Conservation (phyloP, 371 early-diverging fungal species). For the Apophysomyces ossiformis region DNA sequence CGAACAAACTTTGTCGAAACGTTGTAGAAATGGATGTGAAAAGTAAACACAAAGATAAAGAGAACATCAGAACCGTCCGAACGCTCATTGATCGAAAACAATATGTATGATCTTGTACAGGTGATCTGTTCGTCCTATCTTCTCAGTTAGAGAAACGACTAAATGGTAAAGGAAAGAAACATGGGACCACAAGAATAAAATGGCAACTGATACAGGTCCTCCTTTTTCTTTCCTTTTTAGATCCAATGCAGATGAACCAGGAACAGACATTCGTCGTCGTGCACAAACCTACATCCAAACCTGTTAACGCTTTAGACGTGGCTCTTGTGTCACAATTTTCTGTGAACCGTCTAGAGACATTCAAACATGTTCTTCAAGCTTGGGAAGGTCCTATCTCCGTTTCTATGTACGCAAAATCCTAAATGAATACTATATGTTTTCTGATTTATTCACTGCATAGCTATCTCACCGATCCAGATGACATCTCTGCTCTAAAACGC, state of each 20-base stretch:
- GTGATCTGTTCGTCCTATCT: constrained; percentile 35
- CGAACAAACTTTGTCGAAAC: constrained; percentile 30
- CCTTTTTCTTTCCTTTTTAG: background rate
- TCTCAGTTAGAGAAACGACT: constrained; percentile 32
- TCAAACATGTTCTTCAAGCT: constrained; percentile 48
- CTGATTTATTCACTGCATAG: constrained; percentile 24
- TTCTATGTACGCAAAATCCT: constrained; percentile 45
- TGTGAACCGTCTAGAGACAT: constrained; percentile 59
- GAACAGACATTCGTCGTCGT: constrained; percentile 14
- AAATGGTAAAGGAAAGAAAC: constrained; percentile 21
- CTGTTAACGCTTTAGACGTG: constrained; percentile 28
- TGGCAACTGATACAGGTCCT: background rate
- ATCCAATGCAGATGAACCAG: constrained; percentile 15
- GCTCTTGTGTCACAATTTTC: constrained; percentile 66
- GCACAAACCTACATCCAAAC: constrained; percentile 1
- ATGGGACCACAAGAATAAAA: background rate
- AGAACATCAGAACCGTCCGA: background rate
- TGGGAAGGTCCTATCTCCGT: constrained; percentile 66
- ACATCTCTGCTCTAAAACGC: constrained; percentile 43
- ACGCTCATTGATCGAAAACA: background rate
- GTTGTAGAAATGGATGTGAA: constrained; percentile 35
- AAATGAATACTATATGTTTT: background rate
- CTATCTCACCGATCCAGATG: constrained; percentile 56
- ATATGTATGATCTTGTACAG: constrained; percentile 12
- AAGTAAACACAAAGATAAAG: constrained; percentile 22